Evolutionary conservation across 2,329 filamentous ascomycete genomes (phyloP).

Genomic region (Parascedosporium putredinis): DNA sequence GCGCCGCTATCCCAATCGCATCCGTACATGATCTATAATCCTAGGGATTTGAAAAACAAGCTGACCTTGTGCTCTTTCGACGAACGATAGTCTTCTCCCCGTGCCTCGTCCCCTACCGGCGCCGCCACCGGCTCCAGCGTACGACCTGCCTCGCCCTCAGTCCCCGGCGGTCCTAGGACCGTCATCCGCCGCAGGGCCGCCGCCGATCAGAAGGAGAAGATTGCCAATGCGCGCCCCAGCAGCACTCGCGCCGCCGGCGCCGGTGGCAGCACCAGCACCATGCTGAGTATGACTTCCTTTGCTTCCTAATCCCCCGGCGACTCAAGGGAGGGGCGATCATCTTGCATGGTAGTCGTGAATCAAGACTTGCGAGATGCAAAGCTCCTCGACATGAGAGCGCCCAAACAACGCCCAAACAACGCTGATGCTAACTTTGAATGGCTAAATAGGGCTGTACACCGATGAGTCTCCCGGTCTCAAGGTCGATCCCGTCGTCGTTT

Average conservation of each 20-base stretch:
- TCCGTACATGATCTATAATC: too few relatives aligned
- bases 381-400: too few relatives aligned
- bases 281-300: slow-evolving; percentile 68
- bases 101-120: slow-evolving; percentile 49
- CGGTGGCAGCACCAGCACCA: slow-evolving; percentile 92
- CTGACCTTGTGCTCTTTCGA: background rate
- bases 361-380: too few relatives aligned
- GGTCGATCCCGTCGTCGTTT: slow-evolving; percentile 94
- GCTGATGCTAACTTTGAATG: slow-evolving; percentile 18
- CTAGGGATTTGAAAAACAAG: background rate
- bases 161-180: slow-evolving; percentile 87
- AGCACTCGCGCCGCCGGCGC: slow-evolving; percentile 90
- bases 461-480: slow-evolving; percentile 96
- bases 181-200: slow-evolving; percentile 92
- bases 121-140: slow-evolving; percentile 58
- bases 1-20: too few relatives aligned
- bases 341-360: too few relatives aligned
- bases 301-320: background rate
- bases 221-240: slow-evolving; percentile 84
- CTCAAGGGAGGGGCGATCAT: too few relatives aligned
- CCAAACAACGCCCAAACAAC: too few relatives aligned
- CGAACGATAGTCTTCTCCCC: slow-evolving; percentile 42
- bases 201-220: slow-evolving; percentile 93
- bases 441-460: slow-evolving; percentile 70
- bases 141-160: slow-evolving; percentile 76